Base-by-base conservation (phyloP, 352 stramenopile genomes). In the Achlya hypogyna region DNA sequence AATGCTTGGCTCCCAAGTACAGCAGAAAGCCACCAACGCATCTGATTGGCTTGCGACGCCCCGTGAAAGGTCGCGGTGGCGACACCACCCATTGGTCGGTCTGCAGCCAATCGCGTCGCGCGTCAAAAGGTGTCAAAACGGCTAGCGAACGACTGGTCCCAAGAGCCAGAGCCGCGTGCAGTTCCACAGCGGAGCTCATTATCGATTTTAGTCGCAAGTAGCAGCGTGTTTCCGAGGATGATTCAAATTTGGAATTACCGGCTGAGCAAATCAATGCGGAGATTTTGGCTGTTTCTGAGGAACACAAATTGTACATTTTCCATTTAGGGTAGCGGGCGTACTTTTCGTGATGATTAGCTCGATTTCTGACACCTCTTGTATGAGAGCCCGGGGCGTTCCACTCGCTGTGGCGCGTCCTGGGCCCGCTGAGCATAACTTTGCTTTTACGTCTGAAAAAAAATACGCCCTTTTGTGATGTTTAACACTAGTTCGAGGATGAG, bases 311-410 rank as follows among this genome's bases (percentile, higher is more conserved):
- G 10, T 56, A 56, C 10, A 22, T 67, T 43, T 20, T 60, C 23
- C 23, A 58, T 59, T n/a, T 67, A n/a, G 25, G 18, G 8, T 42
- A 63, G 29, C 3, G 14, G 60, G n/a, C 43, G 42, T 67, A 32
- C 43, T 47, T 67, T 28, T 49, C 38, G 51, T 67, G 60, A 67
- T 67, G 60, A 67, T 67, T 67, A 56, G 60, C 60, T 58, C 14
- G 60, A 67, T 67, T 67, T 67, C 60, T 67, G 60, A 67, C 60
- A 67, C 60, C 60, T 67, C 60, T 67, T 67, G 60, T 67, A 67
- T 67, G 60, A 67, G 60, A 38, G 60, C 34, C 35, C 51, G 40
- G 38, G 18, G 20, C 8, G 27, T 27, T 22, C 12, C 34, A 49
- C 60, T 49, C 60, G 60, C 38, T 67, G 60, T 56, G n/a, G 49